These are phyloP conservation scores for Leishmania martiniquensis DNA, from an alignment of 208 protist genomes.

Conservation along the genomic window DNA sequence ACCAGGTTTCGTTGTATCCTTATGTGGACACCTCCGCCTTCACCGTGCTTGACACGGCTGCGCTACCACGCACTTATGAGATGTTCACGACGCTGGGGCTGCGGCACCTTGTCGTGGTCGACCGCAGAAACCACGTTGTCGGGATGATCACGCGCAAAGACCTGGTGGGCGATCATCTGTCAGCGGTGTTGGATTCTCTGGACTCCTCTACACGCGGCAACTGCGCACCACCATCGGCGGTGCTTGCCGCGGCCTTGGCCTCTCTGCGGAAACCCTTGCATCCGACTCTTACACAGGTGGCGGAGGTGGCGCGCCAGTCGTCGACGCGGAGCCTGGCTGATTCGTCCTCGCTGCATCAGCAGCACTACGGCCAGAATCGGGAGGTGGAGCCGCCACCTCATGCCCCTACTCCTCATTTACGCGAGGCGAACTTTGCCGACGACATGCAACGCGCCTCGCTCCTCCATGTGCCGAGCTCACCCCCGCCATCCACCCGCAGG, in stretches of 20 bases:
- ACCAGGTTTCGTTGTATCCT: slow-evolving; percentile 44
- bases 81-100: slow-evolving; percentile 61
- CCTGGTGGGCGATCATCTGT: slow-evolving; percentile 42
- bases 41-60: slow-evolving; percentile 48
- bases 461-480: slow-evolving; percentile 9
- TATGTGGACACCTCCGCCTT: slow-evolving; percentile 64
- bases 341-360: background rate
- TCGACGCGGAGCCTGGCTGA: slow-evolving; percentile 17
- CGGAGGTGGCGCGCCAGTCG: slow-evolving; percentile 19
- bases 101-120: slow-evolving; percentile 54
- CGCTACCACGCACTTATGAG: slow-evolving; percentile 47
- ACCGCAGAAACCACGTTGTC: slow-evolving; percentile 38
- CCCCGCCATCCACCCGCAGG: background rate
- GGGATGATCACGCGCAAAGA: slow-evolving; percentile 68
- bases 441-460: slow-evolving; percentile 11
- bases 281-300: slow-evolving; percentile 22
- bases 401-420: background rate
- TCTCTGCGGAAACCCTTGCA: slow-evolving; percentile 25
- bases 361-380: background rate
- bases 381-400: no score
- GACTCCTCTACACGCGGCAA: background rate
- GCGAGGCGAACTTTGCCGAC: slow-evolving; percentile 10
- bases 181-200: slow-evolving; percentile 2
- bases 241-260: slow-evolving; percentile 6
- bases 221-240: background rate